These are phyloP conservation scores for Psilocybe tampanensis DNA, from an alignment of 768 basidiomycete species.

Conservation along the genomic window DNA sequence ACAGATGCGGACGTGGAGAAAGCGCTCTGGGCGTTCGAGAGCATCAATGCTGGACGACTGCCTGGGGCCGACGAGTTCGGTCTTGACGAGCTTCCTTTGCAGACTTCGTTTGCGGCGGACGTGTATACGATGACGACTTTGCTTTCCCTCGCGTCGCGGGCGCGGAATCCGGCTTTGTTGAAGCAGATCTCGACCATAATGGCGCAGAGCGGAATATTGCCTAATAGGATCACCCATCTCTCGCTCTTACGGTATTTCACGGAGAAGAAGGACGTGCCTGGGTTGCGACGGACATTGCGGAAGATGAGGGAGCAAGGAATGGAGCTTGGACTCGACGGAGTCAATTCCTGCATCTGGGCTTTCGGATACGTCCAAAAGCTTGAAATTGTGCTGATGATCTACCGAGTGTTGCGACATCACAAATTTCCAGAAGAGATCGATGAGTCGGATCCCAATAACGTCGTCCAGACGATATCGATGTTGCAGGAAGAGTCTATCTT, in stretches of 20 bases:
- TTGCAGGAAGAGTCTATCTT: conserved; percentile 51
- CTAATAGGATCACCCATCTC: conserved; percentile 66
- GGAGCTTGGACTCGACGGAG: conserved; percentile 61
- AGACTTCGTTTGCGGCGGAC: conserved; percentile 49
- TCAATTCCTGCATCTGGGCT: conserved; percentile 75
- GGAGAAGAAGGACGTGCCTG: conserved; percentile 44
- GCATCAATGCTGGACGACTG: conserved; percentile 51
- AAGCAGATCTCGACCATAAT: conserved; percentile 58
- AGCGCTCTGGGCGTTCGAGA: conserved; percentile 60
- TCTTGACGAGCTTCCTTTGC: conserved; percentile 3
- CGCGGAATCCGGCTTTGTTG: conserved; percentile 43
- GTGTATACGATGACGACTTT: conserved; percentile 72
- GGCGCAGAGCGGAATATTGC: conserved; percentile 50
- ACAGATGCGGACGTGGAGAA: conserved; percentile 57
- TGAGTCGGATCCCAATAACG: conserved; percentile 33
- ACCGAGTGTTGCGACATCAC: conserved; percentile 63
- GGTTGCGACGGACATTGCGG: conserved; percentile 56
- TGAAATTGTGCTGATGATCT: conserved; percentile 62
- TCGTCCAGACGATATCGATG: conserved; percentile 33
- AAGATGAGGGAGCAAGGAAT: conserved; percentile 53
- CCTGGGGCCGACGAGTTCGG: conserved; percentile 36
- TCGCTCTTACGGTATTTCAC: conserved; percentile 60
- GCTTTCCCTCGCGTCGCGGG: conserved; percentile 62
- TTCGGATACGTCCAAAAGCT: conserved; percentile 55
- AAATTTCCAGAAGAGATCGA: conserved; percentile 34